Percentiles rank a stretch among this genome's conserved stretches.
Conservation (phyloP, 1,139 yeast species). For the Pichia sp. region DNA sequence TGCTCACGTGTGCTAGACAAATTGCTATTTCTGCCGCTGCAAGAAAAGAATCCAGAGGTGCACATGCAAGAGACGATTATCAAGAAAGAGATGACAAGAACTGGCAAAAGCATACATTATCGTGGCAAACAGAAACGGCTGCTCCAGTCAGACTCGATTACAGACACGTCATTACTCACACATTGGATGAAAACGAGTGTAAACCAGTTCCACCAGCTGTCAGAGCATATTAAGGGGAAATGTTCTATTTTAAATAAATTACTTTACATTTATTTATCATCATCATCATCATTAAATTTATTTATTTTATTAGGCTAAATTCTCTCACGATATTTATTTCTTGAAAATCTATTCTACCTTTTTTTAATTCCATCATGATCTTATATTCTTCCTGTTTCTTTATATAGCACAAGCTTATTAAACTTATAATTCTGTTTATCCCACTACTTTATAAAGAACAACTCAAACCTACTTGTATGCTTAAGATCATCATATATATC, state of each 20-base stretch:
- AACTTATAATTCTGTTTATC: background rate
- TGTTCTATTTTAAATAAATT: background rate
- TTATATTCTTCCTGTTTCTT: background rate
- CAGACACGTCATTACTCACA: conserved; percentile 79
- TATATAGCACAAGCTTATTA: background rate
- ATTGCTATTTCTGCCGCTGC: conserved; percentile 93
- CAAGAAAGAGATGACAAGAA: conserved; percentile 92
- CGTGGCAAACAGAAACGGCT: conserved; percentile 79
- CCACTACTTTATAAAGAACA: background rate
- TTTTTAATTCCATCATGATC: background rate
- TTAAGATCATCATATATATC: no score
- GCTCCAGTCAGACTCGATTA: conserved; percentile 72
- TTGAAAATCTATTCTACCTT: background rate
- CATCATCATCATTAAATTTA: conserved; percentile 2
- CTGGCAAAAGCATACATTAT: conserved; percentile 98
- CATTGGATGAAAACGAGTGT: conserved; percentile 90
- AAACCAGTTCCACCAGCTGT: conserved; percentile 95
- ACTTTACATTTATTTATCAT: background rate
- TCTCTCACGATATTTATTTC: background rate
- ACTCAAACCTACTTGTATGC: background rate
- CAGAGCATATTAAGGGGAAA: conserved; percentile 60
- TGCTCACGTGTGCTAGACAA: conserved; percentile 95
- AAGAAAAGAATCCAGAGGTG: conserved; percentile 98
- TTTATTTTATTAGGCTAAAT: background rate
- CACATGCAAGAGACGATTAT: conserved; percentile 97